A percentile compares a stretch with the other conserved stretches of the same genome.
These are phyloP conservation scores for Trifolium fragiferum DNA, from an alignment of 306 rosid genomes.

Conservation along the genomic window DNA sequence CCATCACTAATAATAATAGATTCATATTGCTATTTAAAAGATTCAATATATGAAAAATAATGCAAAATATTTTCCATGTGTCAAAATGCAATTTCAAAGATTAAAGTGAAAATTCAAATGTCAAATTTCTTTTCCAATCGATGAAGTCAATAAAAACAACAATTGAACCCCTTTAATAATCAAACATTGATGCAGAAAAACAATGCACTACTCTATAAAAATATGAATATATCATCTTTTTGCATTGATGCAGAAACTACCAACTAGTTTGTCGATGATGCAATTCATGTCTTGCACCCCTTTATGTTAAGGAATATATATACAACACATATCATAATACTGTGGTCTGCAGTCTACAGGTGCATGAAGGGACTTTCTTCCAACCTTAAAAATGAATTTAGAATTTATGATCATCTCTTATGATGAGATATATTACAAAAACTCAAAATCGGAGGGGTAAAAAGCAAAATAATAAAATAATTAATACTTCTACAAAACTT, in stretches of 20 bases:
- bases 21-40: not conserved
- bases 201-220: not conserved
- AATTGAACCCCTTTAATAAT: not conserved
- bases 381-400: constrained; percentile 25
- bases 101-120: not conserved
- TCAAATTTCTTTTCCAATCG: not conserved
- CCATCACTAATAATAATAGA: not conserved
- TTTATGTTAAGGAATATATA: constrained; percentile 29
- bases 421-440: constrained; percentile 43
- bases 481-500: constrained; percentile 65
- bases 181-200: not conserved
- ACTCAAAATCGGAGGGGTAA: constrained; percentile 17
- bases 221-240: not conserved
- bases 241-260: constrained; percentile 4
- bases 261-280: not conserved
- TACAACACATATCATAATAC: constrained; percentile 35
- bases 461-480: constrained; percentile 29
- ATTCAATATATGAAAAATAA: not conserved
- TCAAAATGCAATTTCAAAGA: not conserved
- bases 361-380: constrained; percentile 33
- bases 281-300: constrained; percentile 19
- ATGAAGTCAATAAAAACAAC: not conserved
- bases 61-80: not conserved
- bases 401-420: constrained; percentile 23
- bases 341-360: constrained; percentile 4